Evolutionary conservation across 352 stramenopile genomes (phyloP).

Genomic region (Phytophthora fragariae): DNA sequence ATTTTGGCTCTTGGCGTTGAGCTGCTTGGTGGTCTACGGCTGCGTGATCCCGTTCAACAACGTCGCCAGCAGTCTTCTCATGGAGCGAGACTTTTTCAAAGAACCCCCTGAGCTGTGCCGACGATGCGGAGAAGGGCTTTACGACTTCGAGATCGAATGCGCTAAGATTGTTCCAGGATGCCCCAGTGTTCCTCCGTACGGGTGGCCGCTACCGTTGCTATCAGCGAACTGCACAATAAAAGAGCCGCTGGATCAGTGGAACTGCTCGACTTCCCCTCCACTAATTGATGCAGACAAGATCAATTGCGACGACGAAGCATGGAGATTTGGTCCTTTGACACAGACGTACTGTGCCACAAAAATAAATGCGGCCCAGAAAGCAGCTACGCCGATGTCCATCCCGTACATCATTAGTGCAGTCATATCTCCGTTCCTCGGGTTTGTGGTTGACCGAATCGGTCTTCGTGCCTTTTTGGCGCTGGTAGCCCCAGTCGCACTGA

Average conservation of each 20-base stretch:
- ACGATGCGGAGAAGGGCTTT: conserved; percentile 67
- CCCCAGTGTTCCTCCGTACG: conserved; percentile 72
- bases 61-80: conserved; percentile 91
- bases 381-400: conserved; percentile 91
- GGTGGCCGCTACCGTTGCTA: conserved; percentile 75
- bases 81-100: conserved; percentile 92
- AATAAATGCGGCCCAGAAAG: conserved; percentile 63
- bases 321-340: conserved; percentile 71
- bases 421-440: conserved; percentile 91
- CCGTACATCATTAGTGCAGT: conserved; percentile 93
- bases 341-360: conserved; percentile 72
- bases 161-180: conserved; percentile 53
- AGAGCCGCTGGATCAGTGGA: conserved; percentile 59
- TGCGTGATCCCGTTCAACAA: conserved; percentile 96
- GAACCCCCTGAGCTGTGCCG: conserved; percentile 55
- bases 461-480: conserved; percentile 84
- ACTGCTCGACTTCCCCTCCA: conserved; percentile 62
- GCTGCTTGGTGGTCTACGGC: conserved; percentile 93
- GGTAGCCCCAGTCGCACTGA: conserved; percentile 78
- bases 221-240: conserved; percentile 81
- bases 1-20: conserved; percentile 92
- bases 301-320: conserved; percentile 79
- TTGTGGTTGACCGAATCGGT: conserved; percentile 91
- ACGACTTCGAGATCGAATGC: conserved; percentile 63
- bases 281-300: conserved; percentile 77